These are phyloP conservation scores for Spironucleus salmonicida DNA, from an alignment of 208 protist genomes.

Conservation along the genomic window DNA sequence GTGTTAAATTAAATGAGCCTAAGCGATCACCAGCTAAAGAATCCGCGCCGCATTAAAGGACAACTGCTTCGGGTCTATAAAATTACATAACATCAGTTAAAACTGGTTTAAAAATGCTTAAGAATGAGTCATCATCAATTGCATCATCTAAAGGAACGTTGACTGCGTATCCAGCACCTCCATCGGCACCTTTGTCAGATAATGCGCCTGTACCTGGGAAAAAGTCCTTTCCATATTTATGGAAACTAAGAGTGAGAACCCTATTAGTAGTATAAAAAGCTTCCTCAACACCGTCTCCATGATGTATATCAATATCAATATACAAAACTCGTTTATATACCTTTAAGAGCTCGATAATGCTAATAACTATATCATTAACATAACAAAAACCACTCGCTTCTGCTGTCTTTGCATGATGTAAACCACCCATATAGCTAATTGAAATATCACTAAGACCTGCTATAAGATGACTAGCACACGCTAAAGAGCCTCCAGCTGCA, in stretches of 20 bases:
- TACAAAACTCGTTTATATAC: slow-evolving; percentile 81
- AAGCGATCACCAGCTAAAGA: slow-evolving; percentile 83
- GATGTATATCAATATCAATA: slow-evolving; percentile 98
- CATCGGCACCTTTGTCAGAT: slow-evolving; percentile 54
- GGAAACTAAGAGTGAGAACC: slow-evolving; percentile 98
- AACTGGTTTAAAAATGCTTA: slow-evolving; percentile 49
- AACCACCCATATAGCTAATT: slow-evolving; percentile 95
- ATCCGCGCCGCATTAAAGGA: slow-evolving; percentile 96
- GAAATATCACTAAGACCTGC: slow-evolving; percentile 67
- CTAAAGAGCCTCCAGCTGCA: slow-evolving; percentile 38
- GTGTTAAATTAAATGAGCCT: slow-evolving; percentile 79
- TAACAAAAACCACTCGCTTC: slow-evolving; percentile 96
- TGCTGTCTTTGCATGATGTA: slow-evolving; percentile 78
- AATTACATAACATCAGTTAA: slow-evolving; percentile 63
- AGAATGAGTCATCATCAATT: slow-evolving; percentile 58
- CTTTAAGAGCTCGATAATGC: slow-evolving; percentile 92
- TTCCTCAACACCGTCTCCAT: slow-evolving; percentile 93
- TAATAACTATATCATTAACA: slow-evolving; percentile 97
- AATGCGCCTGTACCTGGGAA: slow-evolving; percentile 61
- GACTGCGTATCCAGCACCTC: slow-evolving; percentile 63
- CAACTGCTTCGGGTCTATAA: slow-evolving; percentile 76
- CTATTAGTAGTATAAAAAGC: slow-evolving; percentile 93
- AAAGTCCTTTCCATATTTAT: slow-evolving; percentile 79
- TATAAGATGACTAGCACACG: slow-evolving; percentile 76
- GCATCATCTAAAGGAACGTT: slow-evolving; percentile 59